Evolutionary conservation across 805 yeast genomes (phyloP).

Genomic region (Ogataea nitratoaversa): DNA sequence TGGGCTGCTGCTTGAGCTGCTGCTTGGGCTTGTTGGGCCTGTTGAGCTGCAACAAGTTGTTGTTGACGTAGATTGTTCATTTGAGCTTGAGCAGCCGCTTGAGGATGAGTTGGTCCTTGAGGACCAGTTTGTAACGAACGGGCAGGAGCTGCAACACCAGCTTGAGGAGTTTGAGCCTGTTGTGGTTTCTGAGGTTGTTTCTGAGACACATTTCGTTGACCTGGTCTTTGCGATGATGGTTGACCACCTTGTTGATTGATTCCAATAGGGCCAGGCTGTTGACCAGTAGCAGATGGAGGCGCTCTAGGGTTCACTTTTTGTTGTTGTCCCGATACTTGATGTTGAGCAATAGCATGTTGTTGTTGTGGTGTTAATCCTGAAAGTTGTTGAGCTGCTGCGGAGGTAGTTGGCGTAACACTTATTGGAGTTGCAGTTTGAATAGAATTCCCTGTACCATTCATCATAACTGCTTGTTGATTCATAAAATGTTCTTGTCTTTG

Average conservation of each 20-base stretch:
- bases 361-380: not conserved
- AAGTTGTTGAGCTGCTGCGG: not conserved
- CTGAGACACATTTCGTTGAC: not conserved
- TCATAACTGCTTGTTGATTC: slow-evolving; percentile 4
- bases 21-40: slow-evolving; percentile 19
- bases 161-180: not conserved
- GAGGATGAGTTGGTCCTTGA: slow-evolving; percentile 17
- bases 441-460: slow-evolving; percentile 8
- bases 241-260: not conserved
- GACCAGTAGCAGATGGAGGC: slow-evolving; percentile 6
- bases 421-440: slow-evolving; percentile 1
- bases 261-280: no score
- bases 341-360: slow-evolving; percentile 3
- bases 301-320: slow-evolving; percentile 6
- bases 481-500: slow-evolving; percentile 53
- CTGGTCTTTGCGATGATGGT: not conserved
- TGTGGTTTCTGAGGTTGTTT: not conserved
- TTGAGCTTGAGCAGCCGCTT: slow-evolving; percentile 27
- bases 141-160: not conserved
- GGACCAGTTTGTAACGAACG: not conserved
- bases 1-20: slow-evolving; percentile 14
- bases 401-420: slow-evolving; percentile 9
- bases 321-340: slow-evolving; percentile 19
- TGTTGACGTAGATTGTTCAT: slow-evolving; percentile 24
- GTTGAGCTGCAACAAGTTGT: slow-evolving; percentile 26